Evolutionary conservation across 179 eudicot genomes (phyloP).

Genomic region (Silene vulgaris): DNA sequence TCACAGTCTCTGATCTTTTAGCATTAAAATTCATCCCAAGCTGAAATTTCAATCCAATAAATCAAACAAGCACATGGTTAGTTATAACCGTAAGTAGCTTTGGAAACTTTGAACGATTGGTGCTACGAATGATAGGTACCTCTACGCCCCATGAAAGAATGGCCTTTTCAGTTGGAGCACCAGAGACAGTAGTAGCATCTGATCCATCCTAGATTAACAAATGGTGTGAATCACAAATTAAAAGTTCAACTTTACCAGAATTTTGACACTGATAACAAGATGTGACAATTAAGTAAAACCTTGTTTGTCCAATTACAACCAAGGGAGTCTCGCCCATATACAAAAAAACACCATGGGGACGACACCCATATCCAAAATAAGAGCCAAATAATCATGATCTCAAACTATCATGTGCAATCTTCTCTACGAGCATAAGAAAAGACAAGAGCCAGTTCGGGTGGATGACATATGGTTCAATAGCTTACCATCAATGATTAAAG

Average conservation of each 20-base stretch:
- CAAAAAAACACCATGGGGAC: too few relatives aligned
- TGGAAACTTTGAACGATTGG: not conserved
- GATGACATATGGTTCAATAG: too few relatives aligned
- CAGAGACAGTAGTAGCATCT: conserved; percentile 31
- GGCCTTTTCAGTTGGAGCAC: conserved; percentile 49
- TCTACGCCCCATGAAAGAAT: conserved; percentile 42
- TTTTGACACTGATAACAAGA: not conserved
- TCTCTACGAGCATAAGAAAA: too few relatives aligned
- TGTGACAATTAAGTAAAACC: not conserved
- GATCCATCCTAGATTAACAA: conserved; percentile 32
- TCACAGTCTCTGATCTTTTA: conserved; percentile 33
- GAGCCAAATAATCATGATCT: too few relatives aligned
- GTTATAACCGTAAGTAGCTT: not conserved
- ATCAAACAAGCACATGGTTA: conserved; percentile 10
- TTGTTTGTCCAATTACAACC: not conserved
- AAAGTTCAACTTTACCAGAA: not conserved
- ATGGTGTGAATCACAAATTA: not conserved
- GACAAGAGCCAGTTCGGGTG: too few relatives aligned
- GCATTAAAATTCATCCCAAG: conserved; percentile 38
- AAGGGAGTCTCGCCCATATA: too few relatives aligned
- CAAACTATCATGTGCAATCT: too few relatives aligned
- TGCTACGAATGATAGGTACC: conserved; percentile 26
- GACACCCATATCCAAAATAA: too few relatives aligned
- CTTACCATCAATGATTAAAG: too few relatives aligned
- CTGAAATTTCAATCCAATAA: conserved; percentile 19